phyloP scores from a whole-genome alignment of 176 grass and related monocot species.

The Zoysia pacifica region DNA sequence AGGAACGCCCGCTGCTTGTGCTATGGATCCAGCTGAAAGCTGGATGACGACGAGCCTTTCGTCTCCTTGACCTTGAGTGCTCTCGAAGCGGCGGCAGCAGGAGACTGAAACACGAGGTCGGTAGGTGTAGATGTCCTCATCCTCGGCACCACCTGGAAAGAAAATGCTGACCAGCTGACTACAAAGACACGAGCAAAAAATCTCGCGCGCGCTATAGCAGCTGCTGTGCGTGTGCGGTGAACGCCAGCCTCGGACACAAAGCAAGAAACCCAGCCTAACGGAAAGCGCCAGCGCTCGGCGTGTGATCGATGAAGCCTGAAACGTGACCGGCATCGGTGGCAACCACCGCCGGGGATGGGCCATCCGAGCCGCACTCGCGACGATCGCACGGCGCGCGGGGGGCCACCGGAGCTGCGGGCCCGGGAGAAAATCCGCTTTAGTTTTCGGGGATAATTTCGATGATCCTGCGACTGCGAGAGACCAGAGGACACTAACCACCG shows the following conservation, averaged over 20 bases:
- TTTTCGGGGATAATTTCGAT: not conserved
- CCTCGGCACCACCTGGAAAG: not conserved
- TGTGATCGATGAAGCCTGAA: slow-evolving; percentile 1
- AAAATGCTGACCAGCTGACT: not conserved
- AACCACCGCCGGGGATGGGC: not conserved
- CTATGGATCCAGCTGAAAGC: too few relatives aligned
- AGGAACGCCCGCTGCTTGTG: too few relatives aligned
- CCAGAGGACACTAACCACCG: not conserved
- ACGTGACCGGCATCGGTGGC: not conserved
- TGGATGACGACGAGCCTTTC: not conserved
- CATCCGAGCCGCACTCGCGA: too few relatives aligned
- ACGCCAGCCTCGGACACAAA: not conserved
- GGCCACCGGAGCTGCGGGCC: too few relatives aligned
- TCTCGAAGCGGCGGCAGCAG: not conserved
- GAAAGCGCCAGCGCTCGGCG: not conserved
- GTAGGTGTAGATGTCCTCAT: not conserved
- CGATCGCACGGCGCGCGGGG: too few relatives aligned
- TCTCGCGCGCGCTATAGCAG: not conserved
- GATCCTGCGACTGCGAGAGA: not conserved
- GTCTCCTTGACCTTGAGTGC: not conserved
- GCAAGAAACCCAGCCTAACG: not conserved
- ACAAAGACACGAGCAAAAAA: not conserved
- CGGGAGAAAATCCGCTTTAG: too few relatives aligned
- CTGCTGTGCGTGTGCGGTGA: not conserved
- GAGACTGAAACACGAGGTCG: not conserved